Evolutionary conservation across 345 rosid genomes (phyloP), one percentile per base, ranked within the genome.

Genomic region (Populus ilicifolia): DNA sequence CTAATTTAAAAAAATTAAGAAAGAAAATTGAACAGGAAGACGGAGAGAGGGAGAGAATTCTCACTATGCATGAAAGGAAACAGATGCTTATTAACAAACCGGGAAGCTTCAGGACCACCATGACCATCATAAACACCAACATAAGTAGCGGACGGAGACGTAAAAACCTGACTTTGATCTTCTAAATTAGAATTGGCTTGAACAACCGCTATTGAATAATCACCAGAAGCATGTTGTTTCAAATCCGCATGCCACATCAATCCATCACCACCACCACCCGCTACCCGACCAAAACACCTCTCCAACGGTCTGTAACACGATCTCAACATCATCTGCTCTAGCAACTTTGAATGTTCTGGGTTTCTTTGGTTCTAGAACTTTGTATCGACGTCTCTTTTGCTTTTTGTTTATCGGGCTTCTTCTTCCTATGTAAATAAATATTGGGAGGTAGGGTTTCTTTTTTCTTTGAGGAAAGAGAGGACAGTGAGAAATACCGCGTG

Each of bases 61-160:
- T 84, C 88, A 96, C 98, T 89, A 65, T 93, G 92, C 59, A 96
- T 82, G 81, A 78, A 87, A 75, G 97, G 93, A 75, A 96, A 91
- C 71, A 96, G 88, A 76, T 92, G 93, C 74, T 86, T 86, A 73
- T 92, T 93, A 77, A 96, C 94, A 80, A 96, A 96, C 81, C 98
- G 76, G 25, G 98, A 89, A 79, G 99, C 98, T 80, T 96, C 99
- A 13, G 99, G 98, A 0, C 99, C 99, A 4, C 99, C 99, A 67
- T 96, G 99, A 2, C 98, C 99, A 69, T 96, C 99, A 75, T 92
- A 88, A 67, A 96, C 94, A 23, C 99, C 99, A 23, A 93, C 89
- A 69, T 83, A 96, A 80, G 97, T 96, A 14, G 90, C 93, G 2
- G 87, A 91, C 10, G 96, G 85, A 21, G 97, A 90, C 0, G 96